A percentile compares a stretch with the other conserved stretches of the same genome.
These are phyloP conservation scores for Apiospora saccharicola DNA, from an alignment of 2,329 filamentous ascomycete genomes.

Conservation along the genomic window DNA sequence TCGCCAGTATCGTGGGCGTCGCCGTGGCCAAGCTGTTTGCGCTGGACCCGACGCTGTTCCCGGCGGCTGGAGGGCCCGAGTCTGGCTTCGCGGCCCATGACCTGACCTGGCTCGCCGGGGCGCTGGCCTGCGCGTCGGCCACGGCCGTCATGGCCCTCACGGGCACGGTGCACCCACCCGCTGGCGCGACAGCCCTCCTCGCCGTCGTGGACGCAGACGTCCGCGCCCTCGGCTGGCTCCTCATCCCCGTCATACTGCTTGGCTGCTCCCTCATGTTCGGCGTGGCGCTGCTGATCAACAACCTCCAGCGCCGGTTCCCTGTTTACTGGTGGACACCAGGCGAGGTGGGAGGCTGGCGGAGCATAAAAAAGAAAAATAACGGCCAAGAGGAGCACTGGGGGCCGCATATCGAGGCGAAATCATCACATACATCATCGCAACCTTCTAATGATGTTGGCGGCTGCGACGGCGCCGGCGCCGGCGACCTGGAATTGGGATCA, in stretches of 20 bases:
- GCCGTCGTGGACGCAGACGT: conserved; percentile 66
- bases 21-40: conserved; percentile 71
- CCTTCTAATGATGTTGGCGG: not conserved
- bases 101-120: conserved; percentile 69
- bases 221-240: conserved; percentile 69
- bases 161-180: conserved; percentile 76
- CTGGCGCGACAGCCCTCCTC: conserved; percentile 75
- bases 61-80: not conserved
- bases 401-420: not conserved
- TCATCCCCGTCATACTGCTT: conserved; percentile 69
- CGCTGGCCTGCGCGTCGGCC: conserved; percentile 69
- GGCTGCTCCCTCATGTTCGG: conserved; percentile 67
- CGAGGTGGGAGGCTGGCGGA: conserved; percentile 32
- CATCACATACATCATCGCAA: not conserved
- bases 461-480: no score
- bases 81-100: conserved; percentile 50
- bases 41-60: conserved; percentile 39
- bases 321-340: conserved; percentile 73
- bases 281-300: conserved; percentile 72
- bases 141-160: conserved; percentile 73
- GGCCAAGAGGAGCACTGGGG: not conserved
- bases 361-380: not conserved
- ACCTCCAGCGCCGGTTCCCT: conserved; percentile 71
- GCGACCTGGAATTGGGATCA: not conserved
- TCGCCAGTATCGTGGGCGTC: conserved; percentile 68